Conservation (phyloP, 352 stramenopile genomes). For the Pythium phragmiticola region DNA sequence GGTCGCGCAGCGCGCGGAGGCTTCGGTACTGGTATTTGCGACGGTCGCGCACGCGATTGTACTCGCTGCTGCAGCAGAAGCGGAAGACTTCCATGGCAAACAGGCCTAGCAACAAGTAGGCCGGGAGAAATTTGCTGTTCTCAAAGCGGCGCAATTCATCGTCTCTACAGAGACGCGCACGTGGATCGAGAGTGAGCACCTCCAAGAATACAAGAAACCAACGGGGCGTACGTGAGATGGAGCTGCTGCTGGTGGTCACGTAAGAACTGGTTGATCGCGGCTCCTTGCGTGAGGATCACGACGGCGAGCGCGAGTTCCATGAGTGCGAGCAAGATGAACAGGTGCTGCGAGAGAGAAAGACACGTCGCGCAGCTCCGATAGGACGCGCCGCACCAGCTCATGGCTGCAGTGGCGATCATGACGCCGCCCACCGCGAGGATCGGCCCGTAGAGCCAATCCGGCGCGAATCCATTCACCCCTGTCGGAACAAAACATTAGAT, state of each 20-base stretch:
- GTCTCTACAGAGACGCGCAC: constrained; percentile 32
- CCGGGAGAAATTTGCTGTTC: constrained; percentile 65
- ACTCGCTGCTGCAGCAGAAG: constrained; percentile 67
- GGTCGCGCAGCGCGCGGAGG: constrained; percentile 51
- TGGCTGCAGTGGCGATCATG: constrained; percentile 41
- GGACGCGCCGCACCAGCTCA: constrained; percentile 70
- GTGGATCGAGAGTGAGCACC: background rate
- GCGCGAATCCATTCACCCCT: constrained; percentile 21
- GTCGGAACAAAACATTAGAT: too few relatives aligned
- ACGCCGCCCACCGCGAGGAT: constrained; percentile 53
- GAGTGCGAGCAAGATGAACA: constrained; percentile 61
- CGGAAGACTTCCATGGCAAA: constrained; percentile 69
- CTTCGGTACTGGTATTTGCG: constrained; percentile 62
- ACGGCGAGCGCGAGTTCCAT: constrained; percentile 60
- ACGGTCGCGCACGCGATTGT: constrained; percentile 42
- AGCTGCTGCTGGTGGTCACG: constrained; percentile 62
- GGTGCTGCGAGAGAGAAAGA: constrained; percentile 56
- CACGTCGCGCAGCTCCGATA: constrained; percentile 44
- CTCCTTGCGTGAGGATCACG: constrained; percentile 66
- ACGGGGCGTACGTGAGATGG: constrained; percentile 38
- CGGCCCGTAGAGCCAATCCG: constrained; percentile 65
- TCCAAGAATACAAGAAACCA: background rate
- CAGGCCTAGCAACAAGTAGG: constrained; percentile 57
- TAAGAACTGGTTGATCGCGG: constrained; percentile 59
- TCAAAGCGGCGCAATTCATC: constrained; percentile 52